These are phyloP conservation scores for Cryptococcus sp. DNA, from an alignment of 1,284 basidiomycete genomes.

Conservation along the genomic window DNA sequence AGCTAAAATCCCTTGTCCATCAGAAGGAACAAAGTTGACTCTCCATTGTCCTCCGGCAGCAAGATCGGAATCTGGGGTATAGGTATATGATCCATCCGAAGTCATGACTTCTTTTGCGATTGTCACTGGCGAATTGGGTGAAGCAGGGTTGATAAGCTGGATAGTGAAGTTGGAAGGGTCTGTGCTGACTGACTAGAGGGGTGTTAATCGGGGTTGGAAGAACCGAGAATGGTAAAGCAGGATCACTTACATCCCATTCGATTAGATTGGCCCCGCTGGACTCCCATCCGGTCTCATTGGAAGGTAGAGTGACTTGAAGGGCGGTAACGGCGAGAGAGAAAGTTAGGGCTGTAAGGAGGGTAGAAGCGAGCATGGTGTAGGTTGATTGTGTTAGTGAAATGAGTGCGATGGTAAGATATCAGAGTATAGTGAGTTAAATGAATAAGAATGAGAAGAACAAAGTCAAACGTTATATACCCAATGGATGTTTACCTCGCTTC, in stretches of 20 bases:
- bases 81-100: slow-evolving; percentile 29
- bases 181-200: slow-evolving; percentile 30
- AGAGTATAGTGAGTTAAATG: not conserved
- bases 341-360: slow-evolving; percentile 5
- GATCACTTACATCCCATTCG: slow-evolving; percentile 31
- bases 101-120: slow-evolving; percentile 27
- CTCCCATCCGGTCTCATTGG: slow-evolving; percentile 27
- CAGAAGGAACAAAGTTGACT: slow-evolving; percentile 24
- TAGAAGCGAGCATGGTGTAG: not conserved
- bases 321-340: slow-evolving; percentile 20
- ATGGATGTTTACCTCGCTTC: too few relatives aligned
- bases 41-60: slow-evolving; percentile 23
- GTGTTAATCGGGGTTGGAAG: not conserved
- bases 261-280: slow-evolving; percentile 25
- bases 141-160: slow-evolving; percentile 24
- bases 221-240: not conserved
- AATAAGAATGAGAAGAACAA: too few relatives aligned
- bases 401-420: not conserved
- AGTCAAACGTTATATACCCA: too few relatives aligned
- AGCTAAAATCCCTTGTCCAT: slow-evolving; percentile 33
- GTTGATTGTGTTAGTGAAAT: not conserved
- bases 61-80: slow-evolving; percentile 22
- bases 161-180: slow-evolving; percentile 36
- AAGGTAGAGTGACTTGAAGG: slow-evolving; percentile 31
- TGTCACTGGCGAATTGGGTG: slow-evolving; percentile 17